Conservation (phyloP, 495 filamentous ascomycete genomes). For the Neurospora tetraspora region DNA sequence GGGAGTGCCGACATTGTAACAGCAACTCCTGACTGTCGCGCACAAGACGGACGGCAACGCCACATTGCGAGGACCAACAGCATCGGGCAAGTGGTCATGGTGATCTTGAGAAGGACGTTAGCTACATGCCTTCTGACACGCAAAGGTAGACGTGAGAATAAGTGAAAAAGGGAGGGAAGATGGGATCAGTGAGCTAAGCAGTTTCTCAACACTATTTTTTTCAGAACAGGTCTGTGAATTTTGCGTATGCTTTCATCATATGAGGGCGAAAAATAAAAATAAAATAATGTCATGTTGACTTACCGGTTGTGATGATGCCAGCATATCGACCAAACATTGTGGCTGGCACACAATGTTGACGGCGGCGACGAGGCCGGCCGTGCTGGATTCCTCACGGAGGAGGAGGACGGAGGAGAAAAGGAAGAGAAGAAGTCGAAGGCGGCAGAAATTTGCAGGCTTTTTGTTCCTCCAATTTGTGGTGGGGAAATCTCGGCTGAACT, state of each 20-base stretch:
- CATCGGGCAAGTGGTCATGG: background rate
- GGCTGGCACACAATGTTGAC: background rate
- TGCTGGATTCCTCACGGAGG: background rate
- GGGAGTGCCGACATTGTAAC: background rate
- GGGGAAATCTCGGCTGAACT: background rate
- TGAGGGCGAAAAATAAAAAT: background rate
- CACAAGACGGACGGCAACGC: no score
- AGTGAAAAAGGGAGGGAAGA: background rate
- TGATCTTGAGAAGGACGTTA: background rate
- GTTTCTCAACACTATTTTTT: conserved; percentile 36
- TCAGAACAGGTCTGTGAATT: conserved; percentile 52
- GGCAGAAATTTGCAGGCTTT: background rate
- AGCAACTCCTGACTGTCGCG: background rate
- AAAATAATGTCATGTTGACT: background rate
- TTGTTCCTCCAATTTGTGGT: background rate
- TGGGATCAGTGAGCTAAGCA: conserved; percentile 32
- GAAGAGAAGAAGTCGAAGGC: background rate
- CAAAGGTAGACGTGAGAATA: background rate
- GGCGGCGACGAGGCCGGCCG: background rate
- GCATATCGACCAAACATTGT: background rate
- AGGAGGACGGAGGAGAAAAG: background rate
- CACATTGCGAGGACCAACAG: background rate
- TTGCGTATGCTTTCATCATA: conserved; percentile 40
- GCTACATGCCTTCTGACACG: background rate
- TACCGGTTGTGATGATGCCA: background rate